Evolutionary conservation across 1,284 basidiomycete genomes (phyloP).

Genomic region (Pascua guehoae): DNA sequence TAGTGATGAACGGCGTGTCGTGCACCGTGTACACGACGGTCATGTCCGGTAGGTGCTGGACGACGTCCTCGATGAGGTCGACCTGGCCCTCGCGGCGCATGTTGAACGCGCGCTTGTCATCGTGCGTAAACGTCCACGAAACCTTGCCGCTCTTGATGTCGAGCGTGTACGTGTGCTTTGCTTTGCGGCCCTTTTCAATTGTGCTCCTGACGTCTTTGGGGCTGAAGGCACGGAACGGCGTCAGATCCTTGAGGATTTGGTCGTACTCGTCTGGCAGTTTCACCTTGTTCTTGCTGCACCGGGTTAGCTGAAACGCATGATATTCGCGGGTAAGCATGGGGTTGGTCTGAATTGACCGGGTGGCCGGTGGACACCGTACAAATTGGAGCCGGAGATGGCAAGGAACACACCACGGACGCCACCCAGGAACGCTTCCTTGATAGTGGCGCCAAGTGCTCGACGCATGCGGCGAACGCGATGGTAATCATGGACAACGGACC

Average conservation of each 20-base stretch:
- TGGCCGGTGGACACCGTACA: too few species aligned
- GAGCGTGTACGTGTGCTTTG: constrained; percentile 24
- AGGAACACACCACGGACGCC: too few species aligned
- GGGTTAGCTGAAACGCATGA: background rate
- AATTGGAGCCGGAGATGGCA: too few species aligned
- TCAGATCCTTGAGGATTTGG: constrained; percentile 40
- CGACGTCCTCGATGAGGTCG: constrained; percentile 32
- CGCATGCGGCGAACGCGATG: too few species aligned
- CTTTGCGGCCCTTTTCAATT: constrained; percentile 44
- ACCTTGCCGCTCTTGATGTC: constrained; percentile 17
- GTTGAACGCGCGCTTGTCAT: constrained; percentile 24
- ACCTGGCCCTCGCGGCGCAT: constrained; percentile 41
- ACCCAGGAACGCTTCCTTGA: too few species aligned
- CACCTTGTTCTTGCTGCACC: constrained; percentile 53
- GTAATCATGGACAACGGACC: background rate
- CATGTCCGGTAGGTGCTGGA: constrained; percentile 38
- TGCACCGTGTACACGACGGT: constrained; percentile 38
- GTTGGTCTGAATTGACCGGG: background rate
- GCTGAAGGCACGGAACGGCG: constrained; percentile 43
- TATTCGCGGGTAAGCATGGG: background rate
- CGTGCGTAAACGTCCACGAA: constrained; percentile 14
- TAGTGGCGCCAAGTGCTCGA: too few species aligned
- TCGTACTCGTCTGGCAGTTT: constrained; percentile 48
- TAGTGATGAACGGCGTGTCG: constrained; percentile 53
- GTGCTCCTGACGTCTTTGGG: constrained; percentile 61